These are phyloP conservation scores for Halophytophthora batemanensis DNA, from an alignment of 352 stramenopile genomes.

Conservation along the genomic window DNA sequence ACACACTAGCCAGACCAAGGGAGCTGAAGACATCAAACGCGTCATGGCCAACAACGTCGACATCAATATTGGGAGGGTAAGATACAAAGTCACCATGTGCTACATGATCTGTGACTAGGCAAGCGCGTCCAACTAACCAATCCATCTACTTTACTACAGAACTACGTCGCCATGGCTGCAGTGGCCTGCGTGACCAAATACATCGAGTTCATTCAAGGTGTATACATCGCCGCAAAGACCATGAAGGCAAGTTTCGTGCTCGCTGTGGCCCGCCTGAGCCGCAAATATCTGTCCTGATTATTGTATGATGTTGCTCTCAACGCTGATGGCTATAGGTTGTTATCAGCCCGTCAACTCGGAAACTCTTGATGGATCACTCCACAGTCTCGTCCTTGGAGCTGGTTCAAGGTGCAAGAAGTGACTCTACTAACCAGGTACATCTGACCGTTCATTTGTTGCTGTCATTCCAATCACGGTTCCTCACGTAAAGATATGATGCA, in stretches of 20 bases:
- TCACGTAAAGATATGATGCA: background rate
- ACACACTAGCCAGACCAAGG: slow-evolving; percentile 68
- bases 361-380: slow-evolving; percentile 82
- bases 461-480: background rate
- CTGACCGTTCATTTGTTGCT: background rate
- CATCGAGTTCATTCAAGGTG: slow-evolving; percentile 83
- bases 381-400: slow-evolving; percentile 74
- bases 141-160: slow-evolving; percentile 31
- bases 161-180: slow-evolving; percentile 82
- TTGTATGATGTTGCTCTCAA: background rate
- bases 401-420: slow-evolving; percentile 48
- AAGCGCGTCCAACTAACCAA: slow-evolving; percentile 1
- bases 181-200: slow-evolving; percentile 84
- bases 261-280: background rate
- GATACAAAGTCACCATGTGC: background rate
- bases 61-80: slow-evolving; percentile 73
- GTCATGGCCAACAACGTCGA: slow-evolving; percentile 83
- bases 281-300: background rate
- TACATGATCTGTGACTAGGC: background rate
- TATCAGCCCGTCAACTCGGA: slow-evolving; percentile 65
- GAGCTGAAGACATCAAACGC: slow-evolving; percentile 78
- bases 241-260: slow-evolving; percentile 54
- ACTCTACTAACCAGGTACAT: slow-evolving; percentile 53
- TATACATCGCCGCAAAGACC: slow-evolving; percentile 80
- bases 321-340: slow-evolving; percentile 43